Evolutionary conservation across 2,329 filamentous ascomycete genomes (phyloP).

Genomic region (Tolypocladium amazonense): DNA sequence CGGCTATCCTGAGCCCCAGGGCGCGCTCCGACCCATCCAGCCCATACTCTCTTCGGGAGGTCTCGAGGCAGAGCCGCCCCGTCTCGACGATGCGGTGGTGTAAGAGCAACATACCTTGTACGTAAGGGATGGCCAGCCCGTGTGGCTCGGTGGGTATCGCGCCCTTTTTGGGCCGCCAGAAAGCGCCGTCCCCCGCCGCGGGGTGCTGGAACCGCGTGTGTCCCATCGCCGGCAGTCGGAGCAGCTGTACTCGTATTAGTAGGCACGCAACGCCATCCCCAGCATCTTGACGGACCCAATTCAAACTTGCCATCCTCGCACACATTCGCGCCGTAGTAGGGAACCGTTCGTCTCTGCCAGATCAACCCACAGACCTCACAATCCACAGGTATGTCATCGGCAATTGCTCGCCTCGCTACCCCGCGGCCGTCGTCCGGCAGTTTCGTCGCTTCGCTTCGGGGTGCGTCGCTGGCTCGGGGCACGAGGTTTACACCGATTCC

Average conservation of each 20-base stretch:
- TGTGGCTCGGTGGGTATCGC: not conserved
- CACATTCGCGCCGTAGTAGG: not conserved
- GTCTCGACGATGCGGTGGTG: not conserved
- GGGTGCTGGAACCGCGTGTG: not conserved
- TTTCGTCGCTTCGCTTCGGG: conserved; percentile 2
- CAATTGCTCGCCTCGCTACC: conserved; percentile 6
- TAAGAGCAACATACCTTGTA: conserved; percentile 2
- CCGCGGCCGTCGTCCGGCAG: conserved; percentile 4
- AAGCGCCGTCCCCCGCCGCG: not conserved
- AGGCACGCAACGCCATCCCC: not conserved
- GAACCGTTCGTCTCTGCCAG: not conserved
- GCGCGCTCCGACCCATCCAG: not conserved
- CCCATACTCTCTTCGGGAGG: not conserved
- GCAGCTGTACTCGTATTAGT: not conserved
- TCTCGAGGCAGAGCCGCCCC: not conserved
- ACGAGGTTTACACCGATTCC: conserved; percentile 19
- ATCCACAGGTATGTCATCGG: conserved; percentile 15
- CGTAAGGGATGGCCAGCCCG: not conserved
- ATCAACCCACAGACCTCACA: not conserved
- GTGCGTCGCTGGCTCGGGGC: conserved; percentile 2
- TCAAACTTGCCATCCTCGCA: not conserved
- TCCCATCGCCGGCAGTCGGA: not conserved
- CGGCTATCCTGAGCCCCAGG: not conserved
- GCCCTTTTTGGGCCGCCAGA: conserved; percentile 3
- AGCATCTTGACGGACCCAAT: not conserved